Conservation (phyloP, 2,329 filamentous ascomycete species). For the Calonectria pauciramosa region DNA sequence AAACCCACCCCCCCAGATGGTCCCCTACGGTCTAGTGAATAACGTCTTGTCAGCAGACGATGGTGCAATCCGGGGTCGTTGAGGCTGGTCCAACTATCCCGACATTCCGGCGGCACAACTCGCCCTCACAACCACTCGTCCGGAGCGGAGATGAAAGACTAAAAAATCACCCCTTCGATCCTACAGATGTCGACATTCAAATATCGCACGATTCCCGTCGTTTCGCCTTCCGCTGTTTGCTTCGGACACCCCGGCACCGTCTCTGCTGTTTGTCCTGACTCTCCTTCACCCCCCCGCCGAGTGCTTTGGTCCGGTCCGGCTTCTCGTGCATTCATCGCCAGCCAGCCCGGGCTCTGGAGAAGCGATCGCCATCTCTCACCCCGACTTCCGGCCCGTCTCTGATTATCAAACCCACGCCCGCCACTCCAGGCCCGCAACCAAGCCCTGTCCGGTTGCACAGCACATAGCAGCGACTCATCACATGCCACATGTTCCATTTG, state of each 20-base stretch:
- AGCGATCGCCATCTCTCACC: slow-evolving; percentile 30
- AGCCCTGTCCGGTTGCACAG: slow-evolving; percentile 34
- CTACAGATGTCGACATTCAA: slow-evolving; percentile 46
- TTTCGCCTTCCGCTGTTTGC: slow-evolving; percentile 17
- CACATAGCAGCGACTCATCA: slow-evolving; percentile 39
- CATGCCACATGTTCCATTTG: slow-evolving; percentile 38
- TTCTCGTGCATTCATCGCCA: slow-evolving; percentile 13
- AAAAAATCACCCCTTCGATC: slow-evolving; percentile 41
- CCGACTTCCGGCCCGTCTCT: slow-evolving; percentile 32
- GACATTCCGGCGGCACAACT: slow-evolving; percentile 29
- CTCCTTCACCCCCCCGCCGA: slow-evolving; percentile 9
- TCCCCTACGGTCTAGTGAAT: slow-evolving; percentile 37
- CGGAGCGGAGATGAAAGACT: slow-evolving; percentile 20
- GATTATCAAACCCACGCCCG: slow-evolving; percentile 32
- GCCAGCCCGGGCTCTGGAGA: slow-evolving; percentile 18
- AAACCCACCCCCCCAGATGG: slow-evolving; percentile 17
- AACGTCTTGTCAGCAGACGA: slow-evolving; percentile 47
- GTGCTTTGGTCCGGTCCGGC: slow-evolving; percentile 23
- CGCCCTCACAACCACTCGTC: not conserved
- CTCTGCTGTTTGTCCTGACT: slow-evolving; percentile 12
- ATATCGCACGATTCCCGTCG: slow-evolving; percentile 33
- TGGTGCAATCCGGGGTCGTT: slow-evolving; percentile 47
- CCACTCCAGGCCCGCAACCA: slow-evolving; percentile 30
- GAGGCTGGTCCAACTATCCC: slow-evolving; percentile 33
- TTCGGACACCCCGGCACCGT: slow-evolving; percentile 22